Base-by-base conservation (phyloP, 2,329 filamentous ascomycete genomes). In the Fusarium sp. region DNA sequence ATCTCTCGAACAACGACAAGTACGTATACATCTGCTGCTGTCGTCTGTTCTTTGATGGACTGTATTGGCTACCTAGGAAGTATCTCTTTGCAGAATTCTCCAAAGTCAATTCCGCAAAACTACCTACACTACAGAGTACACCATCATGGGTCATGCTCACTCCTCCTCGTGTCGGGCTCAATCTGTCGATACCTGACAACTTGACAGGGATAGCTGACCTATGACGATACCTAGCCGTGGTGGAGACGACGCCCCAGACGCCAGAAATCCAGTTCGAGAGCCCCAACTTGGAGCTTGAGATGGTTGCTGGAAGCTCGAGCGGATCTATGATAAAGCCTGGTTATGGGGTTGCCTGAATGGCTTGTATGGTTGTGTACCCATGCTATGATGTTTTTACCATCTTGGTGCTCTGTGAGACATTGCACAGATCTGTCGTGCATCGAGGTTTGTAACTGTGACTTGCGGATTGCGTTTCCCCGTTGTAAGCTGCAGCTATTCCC, bases 221-320 rank as follows among this genome's bases (percentile, higher is more conserved):
- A 78, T 78, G 76, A 77, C 75, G 75, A 74, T 67, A 66, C 57
- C 54, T 68, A 61, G 67, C 62, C 50, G 72, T 52, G 56, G 72
- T 60, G 75, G 75, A 57, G 59, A 64, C 42, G 41, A 59, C 55
- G 71, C 71, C 62, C 67, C 54, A 68, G 58, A 72, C 55, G 67
- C 62, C 57, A 54, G 41, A 75, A 72, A 62, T 72, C 63, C 59
- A 68, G 44, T 60, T 47, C 54, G 42, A 66, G 28, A 57, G 32
- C 47, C 52, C 44, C 45, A 59, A 38, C 47, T 45, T 26, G 22
- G 38, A 47, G 62, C 48, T 68, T 28, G 20, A 61, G 24, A 62
- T 56, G 26, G 50, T 55, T 68, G 45, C 52, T 62, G 24, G 41
- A 34, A 65, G 55, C 72, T 66, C 41, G 44, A 62, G 62, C 58